Conservation (phyloP, 441 rosid genomes). For the Eutrema salsugineum region DNA sequence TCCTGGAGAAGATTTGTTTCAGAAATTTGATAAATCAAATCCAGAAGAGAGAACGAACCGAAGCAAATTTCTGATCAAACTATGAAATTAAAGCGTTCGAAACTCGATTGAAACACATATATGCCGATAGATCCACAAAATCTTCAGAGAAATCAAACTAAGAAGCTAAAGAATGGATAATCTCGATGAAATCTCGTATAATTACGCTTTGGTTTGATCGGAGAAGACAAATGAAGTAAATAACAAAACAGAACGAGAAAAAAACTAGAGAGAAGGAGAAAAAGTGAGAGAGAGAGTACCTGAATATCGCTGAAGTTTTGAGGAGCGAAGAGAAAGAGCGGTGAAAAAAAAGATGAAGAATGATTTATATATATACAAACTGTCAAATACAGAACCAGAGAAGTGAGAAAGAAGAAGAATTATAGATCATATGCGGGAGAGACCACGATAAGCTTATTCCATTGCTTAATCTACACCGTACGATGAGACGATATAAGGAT, state of each 20-base stretch:
- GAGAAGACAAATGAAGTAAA: background rate
- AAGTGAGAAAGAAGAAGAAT: slow-evolving; percentile 13
- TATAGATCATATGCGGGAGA: background rate
- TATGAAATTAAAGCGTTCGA: background rate
- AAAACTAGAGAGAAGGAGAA: background rate
- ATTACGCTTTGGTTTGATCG: background rate
- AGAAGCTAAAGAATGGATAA: background rate
- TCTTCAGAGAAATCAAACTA: background rate
- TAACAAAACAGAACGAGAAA: background rate
- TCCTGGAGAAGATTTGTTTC: slow-evolving; percentile 12
- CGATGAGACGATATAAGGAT: background rate
- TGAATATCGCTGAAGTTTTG: background rate
- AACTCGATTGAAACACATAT: background rate
- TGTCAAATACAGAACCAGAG: slow-evolving; percentile 3
- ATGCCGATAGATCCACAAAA: background rate
- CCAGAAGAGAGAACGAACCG: background rate
- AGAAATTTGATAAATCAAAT: background rate
- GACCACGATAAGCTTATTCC: background rate
- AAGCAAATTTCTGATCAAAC: background rate
- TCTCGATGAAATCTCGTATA: background rate
- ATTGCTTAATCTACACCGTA: background rate
- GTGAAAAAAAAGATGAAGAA: slow-evolving; percentile 21
- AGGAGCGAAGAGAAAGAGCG: slow-evolving; percentile 25
- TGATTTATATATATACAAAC: background rate
- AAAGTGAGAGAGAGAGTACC: slow-evolving; percentile 13